Conservation (phyloP, 371 early-diverging fungal genomes). For the Amoeboaphelidium occidentale region DNA sequence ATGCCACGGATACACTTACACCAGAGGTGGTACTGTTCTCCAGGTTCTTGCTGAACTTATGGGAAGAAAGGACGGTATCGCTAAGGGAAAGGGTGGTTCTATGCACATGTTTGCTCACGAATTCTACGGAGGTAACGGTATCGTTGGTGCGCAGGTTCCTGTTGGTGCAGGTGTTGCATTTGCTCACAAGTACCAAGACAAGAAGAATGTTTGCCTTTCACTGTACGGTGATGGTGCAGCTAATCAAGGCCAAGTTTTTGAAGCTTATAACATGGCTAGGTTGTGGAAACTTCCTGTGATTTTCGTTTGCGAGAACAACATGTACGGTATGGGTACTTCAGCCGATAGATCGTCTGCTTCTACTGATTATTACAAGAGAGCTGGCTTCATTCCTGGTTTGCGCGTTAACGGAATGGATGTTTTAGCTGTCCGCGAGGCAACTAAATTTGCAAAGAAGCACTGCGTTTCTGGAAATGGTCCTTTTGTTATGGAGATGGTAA, state of each 20-base stretch:
- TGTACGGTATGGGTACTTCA: slow-evolving; percentile 97
- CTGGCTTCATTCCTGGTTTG: slow-evolving; percentile 90
- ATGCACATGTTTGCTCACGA: slow-evolving; percentile 97
- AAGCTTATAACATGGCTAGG: slow-evolving; percentile 98
- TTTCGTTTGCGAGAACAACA: slow-evolving; percentile 98
- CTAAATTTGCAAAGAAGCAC: slow-evolving; percentile 60
- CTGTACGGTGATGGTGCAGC: slow-evolving; percentile 98
- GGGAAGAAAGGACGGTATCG: slow-evolving; percentile 67
- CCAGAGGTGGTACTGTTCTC: slow-evolving; percentile 46
- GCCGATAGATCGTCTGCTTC: slow-evolving; percentile 71
- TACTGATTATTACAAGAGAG: slow-evolving; percentile 84
- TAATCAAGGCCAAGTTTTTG: slow-evolving; percentile 98
- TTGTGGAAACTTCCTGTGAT: slow-evolving; percentile 91
- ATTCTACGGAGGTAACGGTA: slow-evolving; percentile 99
- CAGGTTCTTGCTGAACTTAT: slow-evolving; percentile 60
- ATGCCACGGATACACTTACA: slow-evolving; percentile 93
- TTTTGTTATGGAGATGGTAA: slow-evolving; percentile 84
- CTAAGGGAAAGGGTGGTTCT: slow-evolving; percentile 97
- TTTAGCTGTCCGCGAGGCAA: slow-evolving; percentile 68
- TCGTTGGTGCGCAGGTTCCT: slow-evolving; percentile 98
- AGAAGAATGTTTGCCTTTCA: slow-evolving; percentile 54
- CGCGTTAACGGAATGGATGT: slow-evolving; percentile 87
- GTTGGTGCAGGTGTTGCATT: slow-evolving; percentile 93
- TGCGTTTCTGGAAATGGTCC: slow-evolving; percentile 38
- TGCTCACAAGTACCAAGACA: slow-evolving; percentile 69